A percentile compares a stretch with the other conserved stretches of the same genome.
phyloP scores from a whole-genome alignment of 371 early-diverging fungal genomes.

The Agmasoma carcini region DNA sequence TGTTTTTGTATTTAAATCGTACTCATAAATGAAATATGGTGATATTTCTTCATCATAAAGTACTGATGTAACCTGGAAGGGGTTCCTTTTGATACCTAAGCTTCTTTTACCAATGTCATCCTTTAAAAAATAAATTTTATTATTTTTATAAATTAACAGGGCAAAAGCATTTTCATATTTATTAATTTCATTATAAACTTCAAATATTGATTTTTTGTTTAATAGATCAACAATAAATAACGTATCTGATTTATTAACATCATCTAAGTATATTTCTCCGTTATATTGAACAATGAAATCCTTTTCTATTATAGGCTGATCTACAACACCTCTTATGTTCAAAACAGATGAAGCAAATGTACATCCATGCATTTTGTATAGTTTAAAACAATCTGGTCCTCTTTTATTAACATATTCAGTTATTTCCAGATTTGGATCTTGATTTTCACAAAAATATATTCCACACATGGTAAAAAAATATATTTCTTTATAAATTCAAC shows the following conservation, averaged over 20 bases:
- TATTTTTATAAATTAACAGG: conserved; percentile 4
- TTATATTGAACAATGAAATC: conserved; percentile 30
- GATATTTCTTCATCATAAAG: conserved; percentile 27
- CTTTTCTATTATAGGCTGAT: conserved; percentile 19
- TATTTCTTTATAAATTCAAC: too few species aligned
- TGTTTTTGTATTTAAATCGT: conserved; percentile 4
- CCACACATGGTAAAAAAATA: too few species aligned
- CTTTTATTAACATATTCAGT: neutral
- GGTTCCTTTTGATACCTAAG: conserved; percentile 18
- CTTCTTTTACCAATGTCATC: conserved; percentile 43
- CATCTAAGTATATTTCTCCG: conserved; percentile 36
- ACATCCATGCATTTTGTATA: neutral
- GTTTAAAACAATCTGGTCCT: conserved; percentile 1
- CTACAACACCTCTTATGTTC: conserved; percentile 5
- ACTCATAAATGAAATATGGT: conserved; percentile 28
- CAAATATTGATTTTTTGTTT: neutral
- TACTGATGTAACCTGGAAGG: conserved; percentile 20
- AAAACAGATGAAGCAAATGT: conserved; percentile 19
- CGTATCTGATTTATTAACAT: conserved; percentile 30
- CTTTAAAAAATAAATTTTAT: conserved; percentile 31
- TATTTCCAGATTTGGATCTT: neutral
- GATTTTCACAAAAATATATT: conserved; percentile 8
- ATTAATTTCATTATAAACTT: conserved; percentile 24
- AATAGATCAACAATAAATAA: conserved; percentile 17
- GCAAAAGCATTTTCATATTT: conserved; percentile 33